Base-by-base conservation (phyloP, 2,329 filamentous ascomycete species). In the Colletotrichum aenigma region DNA sequence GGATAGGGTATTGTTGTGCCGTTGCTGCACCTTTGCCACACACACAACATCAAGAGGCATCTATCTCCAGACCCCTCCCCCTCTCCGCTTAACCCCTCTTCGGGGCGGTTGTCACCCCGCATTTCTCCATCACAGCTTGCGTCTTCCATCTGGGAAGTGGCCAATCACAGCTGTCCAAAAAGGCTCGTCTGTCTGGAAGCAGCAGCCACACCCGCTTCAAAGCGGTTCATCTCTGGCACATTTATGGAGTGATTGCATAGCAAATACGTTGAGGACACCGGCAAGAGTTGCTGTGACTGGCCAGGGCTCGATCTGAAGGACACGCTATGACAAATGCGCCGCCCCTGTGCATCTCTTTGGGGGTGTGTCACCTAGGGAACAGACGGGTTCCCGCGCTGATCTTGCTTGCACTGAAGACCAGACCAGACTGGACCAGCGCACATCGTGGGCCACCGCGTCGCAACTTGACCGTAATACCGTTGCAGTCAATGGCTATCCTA, bases 141-240 rank as follows among this genome's bases (percentile, higher is more conserved):
- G 26, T 36, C 55, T 24, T 62, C 68, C 56, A 67, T 34, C 32
- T 52, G 18, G 69, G n/a, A 28, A n/a, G 24, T 6, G 26, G 2
- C 73, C 73, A 75, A 75, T 75, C 69, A 73, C 16, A 6, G 10
- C 3, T 3, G 4, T 10, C 6, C 13, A 12, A 34, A 38, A 62
- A 38, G 26, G 61, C 24, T 30, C 61, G 24, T 56, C n/a, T 60
- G 21, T 30, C 52, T 71, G 12, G 34, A 34, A 61, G 72, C 68
- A 71, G 62, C 38, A 72, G 73, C 69, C 73, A 68, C 62, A 67
- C 69, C 69, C 72, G 67, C 72, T 75, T 71, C 61, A 56, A 75
- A 67, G 68, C 72, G 61, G 61, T 66, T 61, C 71, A 70, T 70
- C 66, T 70, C 66, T 43, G 52, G 52, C 62, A 71, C 70, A 32